Evolutionary conservation across 345 rosid species (phyloP), one percentile per base, ranked within the genome.

Genomic region (Clarkia xantiana): DNA sequence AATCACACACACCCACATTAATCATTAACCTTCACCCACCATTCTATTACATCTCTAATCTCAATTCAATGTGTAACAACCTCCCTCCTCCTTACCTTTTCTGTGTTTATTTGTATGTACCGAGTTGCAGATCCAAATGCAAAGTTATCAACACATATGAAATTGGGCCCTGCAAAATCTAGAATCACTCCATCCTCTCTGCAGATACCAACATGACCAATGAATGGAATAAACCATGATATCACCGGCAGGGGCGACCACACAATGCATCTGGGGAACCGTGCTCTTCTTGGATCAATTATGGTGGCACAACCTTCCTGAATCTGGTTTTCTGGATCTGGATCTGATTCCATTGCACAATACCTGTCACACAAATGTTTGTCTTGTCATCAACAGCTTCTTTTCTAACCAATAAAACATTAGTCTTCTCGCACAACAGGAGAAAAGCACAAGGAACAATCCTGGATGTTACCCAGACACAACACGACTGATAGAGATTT

Each of bases 111-210:
- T 64, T 78, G 95, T 57, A 89, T 43, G 60, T 80, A 85, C 40
- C 95, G 87, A 67, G 83, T 53, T 3, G 74, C 84, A 10, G 89
- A 66, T 14, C 96, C 97, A 56, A 90, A 86, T 13, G 96, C 65
- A 47, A 90, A 86, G 52, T 77, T 78, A 61, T 90, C 96, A 10
- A 86, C 86, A 40, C 79, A 86, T 6, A 90, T 94, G 23, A 81
- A 86, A 69, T 90, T 83, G 36, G 97, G 94, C 51, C 97, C 97
- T 12, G 95, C 95, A 63, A 90, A 86, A 67, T 86, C 97, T 51
- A 83, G 70, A 53, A 86, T 81, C 22, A 83, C 79, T 14, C 95
- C 97, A 67, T 90, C 95, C 73, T 86, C 91, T 71, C 91, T 70
- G 71, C 95, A 86, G 14, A 83, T 90, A 25, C 91, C 95, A 14